Percentiles rank a stretch among this genome's conserved stretches.
These are phyloP conservation scores for Mucuna pruriens DNA, from an alignment of 306 rosid genomes.

Conservation along the genomic window DNA sequence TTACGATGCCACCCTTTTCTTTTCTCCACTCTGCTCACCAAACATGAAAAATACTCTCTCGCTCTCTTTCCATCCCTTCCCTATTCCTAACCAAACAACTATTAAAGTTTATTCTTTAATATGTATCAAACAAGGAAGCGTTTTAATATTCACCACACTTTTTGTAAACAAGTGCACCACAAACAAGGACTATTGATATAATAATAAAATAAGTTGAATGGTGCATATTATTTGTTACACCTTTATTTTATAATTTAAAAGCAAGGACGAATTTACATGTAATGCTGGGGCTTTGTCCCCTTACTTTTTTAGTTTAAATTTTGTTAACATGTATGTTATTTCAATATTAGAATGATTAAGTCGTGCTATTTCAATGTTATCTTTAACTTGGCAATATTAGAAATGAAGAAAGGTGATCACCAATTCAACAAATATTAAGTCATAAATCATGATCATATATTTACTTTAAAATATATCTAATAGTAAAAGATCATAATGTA, in stretches of 20 bases:
- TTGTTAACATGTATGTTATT: not conserved
- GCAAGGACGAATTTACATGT: not conserved
- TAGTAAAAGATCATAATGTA: too few relatives aligned
- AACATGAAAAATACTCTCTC: too few relatives aligned
- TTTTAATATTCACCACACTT: not conserved
- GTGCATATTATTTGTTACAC: not conserved
- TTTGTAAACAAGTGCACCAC: not conserved
- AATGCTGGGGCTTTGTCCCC: too few relatives aligned
- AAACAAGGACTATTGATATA: not conserved
- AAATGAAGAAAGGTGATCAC: not conserved
- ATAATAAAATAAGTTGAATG: not conserved
- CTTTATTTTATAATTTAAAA: not conserved
- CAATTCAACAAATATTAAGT: not conserved
- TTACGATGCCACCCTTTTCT: too few relatives aligned
- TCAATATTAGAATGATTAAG: not conserved
- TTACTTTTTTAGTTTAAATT: too few relatives aligned
- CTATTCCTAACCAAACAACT: too few relatives aligned
- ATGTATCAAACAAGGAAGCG: not conserved
- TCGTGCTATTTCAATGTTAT: not conserved
- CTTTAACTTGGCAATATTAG: not conserved
- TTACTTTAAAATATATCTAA: not conserved
- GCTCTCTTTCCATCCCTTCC: not conserved
- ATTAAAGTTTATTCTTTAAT: too few relatives aligned
- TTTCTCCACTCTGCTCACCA: too few relatives aligned
- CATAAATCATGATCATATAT: not conserved